These are phyloP conservation scores for Rosa chinensis DNA, from an alignment of 306 rosid genomes.

Conservation along the genomic window DNA sequence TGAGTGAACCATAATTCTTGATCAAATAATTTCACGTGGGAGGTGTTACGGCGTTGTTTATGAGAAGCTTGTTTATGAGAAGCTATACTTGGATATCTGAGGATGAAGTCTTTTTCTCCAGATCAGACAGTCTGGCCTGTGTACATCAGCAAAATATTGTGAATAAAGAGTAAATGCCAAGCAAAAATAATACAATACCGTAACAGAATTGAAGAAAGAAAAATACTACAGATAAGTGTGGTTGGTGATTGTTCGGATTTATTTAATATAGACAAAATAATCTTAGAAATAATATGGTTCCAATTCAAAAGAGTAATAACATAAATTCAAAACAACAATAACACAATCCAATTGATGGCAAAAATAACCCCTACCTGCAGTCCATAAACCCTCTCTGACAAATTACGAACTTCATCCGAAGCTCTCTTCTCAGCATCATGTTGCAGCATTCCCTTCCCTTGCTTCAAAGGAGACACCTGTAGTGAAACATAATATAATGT, in stretches of 20 bases:
- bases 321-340: background rate
- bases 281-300: background rate
- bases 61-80: too few relatives aligned
- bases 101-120: too few relatives aligned
- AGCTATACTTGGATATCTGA: too few relatives aligned
- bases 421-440: conserved; percentile 90
- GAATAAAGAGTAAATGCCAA: background rate
- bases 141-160: conserved; percentile 12
- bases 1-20: too few relatives aligned
- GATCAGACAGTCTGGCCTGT: conserved; percentile 59
- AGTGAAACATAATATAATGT: conserved; percentile 10
- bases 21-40: too few relatives aligned
- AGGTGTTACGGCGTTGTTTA: too few relatives aligned
- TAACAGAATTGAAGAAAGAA: background rate
- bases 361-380: conserved; percentile 59
- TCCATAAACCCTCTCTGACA: conserved; percentile 79
- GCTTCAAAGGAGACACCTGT: conserved; percentile 69
- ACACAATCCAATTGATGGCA: background rate
- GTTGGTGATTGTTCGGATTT: background rate
- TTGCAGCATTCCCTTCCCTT: conserved; percentile 73
- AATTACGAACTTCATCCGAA: conserved; percentile 65
- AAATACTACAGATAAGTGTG: background rate
- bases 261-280: too few relatives aligned
- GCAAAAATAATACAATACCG: background rate
- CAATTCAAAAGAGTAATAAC: background rate